phyloP scores from a whole-genome alignment of 305 asterid species.

The Lippia alba region DNA sequence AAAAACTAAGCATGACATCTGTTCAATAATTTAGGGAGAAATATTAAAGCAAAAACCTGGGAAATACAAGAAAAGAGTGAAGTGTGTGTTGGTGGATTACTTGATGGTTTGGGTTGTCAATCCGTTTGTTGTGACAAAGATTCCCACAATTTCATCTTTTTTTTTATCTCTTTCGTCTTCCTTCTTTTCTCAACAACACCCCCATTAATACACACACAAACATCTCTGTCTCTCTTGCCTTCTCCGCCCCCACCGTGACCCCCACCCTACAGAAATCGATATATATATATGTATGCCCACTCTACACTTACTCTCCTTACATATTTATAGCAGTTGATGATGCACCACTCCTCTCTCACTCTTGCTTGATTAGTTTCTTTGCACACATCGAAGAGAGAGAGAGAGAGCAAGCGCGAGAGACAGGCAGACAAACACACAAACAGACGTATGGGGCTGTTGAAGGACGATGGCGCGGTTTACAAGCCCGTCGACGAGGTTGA shows the following conservation, averaged over 20 bases:
- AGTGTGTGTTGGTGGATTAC: slow-evolving; percentile 6
- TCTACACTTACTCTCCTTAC: not conserved
- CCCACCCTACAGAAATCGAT: no score
- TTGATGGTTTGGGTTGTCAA: not conserved
- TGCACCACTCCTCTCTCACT: slow-evolving; percentile 2
- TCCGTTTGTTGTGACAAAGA: slow-evolving; percentile 19
- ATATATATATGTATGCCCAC: not conserved
- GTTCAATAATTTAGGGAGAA: no score
- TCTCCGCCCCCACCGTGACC: slow-evolving; percentile 38
- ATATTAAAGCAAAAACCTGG: not conserved
- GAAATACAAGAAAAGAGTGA: not conserved
- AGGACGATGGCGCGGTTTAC: slow-evolving; percentile 64
- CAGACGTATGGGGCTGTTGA: slow-evolving; percentile 19
- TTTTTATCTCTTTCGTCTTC: not conserved
- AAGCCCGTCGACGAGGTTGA: slow-evolving; percentile 63
- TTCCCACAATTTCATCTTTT: not conserved
- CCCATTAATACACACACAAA: slow-evolving; percentile 8
- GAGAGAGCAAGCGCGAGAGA: not conserved
- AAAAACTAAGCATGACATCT: no score
- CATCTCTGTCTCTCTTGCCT: slow-evolving; percentile 31
- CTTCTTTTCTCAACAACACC: slow-evolving; percentile 30
- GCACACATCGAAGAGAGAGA: not conserved
- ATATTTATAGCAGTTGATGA: not conserved
- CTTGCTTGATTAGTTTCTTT: slow-evolving; percentile 1
- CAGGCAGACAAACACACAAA: not conserved